phyloP scores from a whole-genome alignment of 805 yeast species.

The Kluyveromyces siamensis region DNA sequence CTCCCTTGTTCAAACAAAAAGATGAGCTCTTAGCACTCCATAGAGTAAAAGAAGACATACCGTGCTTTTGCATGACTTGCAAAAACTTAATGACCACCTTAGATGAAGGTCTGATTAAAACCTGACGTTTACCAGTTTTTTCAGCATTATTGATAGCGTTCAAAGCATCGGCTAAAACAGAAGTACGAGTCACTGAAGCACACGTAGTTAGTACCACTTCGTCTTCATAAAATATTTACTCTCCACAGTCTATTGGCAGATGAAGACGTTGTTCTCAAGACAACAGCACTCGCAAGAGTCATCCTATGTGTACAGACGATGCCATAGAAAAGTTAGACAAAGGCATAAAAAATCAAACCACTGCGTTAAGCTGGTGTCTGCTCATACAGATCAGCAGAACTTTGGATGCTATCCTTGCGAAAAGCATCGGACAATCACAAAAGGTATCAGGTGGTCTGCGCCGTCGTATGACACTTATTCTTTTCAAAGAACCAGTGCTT shows the following conservation, averaged over 20 bases:
- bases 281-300: neutral
- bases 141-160: constrained; percentile 98
- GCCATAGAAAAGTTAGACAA: neutral
- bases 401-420: neutral
- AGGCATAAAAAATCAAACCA: neutral
- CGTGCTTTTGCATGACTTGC: constrained; percentile 95
- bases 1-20: constrained; percentile 5
- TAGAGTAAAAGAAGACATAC: constrained; percentile 29
- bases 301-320: neutral
- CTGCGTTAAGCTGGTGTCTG: neutral
- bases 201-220: neutral
- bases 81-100: constrained; percentile 94
- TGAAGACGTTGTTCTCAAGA: neutral
- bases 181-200: constrained; percentile 80
- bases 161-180: constrained; percentile 97
- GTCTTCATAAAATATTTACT: neutral
- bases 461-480: constrained; percentile 2
- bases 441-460: constrained; percentile 5
- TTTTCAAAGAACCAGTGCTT: constrained; percentile 1
- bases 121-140: constrained; percentile 98
- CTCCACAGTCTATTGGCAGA: neutral
- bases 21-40: neutral
- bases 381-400: neutral
- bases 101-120: constrained; percentile 94
- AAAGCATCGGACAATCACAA: neutral